Evolutionary conservation across 1,284 basidiomycete species (phyloP).

Genomic region (Papiliotrema fonsecae): DNA sequence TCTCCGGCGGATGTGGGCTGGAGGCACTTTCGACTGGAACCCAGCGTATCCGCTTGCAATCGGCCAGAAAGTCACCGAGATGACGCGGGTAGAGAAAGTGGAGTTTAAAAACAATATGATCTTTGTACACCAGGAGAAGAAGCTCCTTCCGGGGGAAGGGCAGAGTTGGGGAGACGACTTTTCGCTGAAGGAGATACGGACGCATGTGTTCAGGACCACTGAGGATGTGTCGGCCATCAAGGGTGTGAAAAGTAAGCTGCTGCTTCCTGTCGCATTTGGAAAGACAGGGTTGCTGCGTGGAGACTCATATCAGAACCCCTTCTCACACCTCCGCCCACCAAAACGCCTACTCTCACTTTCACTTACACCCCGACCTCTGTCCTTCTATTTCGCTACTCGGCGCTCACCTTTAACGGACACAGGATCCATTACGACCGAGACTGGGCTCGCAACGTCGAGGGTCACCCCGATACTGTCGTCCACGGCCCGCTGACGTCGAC

Average conservation of each 20-base stretch:
- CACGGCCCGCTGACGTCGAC: constrained; percentile 75
- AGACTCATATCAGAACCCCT: too few relatives aligned
- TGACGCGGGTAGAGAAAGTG: constrained; percentile 55
- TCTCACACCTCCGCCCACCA: not conserved
- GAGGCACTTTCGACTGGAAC: constrained; percentile 64
- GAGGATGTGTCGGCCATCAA: constrained; percentile 19
- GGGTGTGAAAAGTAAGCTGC: not conserved
- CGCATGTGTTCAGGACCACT: constrained; percentile 65
- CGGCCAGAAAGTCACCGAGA: constrained; percentile 56
- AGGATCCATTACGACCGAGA: constrained; percentile 48
- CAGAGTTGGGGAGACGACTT: constrained; percentile 12
- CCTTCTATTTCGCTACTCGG: constrained; percentile 76
- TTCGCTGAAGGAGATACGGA: constrained; percentile 61
- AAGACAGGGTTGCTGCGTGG: not conserved
- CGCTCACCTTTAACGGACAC: constrained; percentile 59
- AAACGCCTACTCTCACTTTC: constrained; percentile 52
- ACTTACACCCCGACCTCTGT: constrained; percentile 62
- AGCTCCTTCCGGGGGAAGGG: constrained; percentile 34
- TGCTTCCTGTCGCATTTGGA: not conserved
- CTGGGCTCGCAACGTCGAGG: constrained; percentile 63
- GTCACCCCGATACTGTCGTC: constrained; percentile 71
- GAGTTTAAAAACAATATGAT: constrained; percentile 68
- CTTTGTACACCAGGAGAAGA: constrained; percentile 62
- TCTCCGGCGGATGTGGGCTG: constrained; percentile 76
- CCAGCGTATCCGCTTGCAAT: constrained; percentile 52